phyloP scores from a whole-genome alignment of 2,329 filamentous ascomycete genomes.

The Thielaviopsis ethacetica region DNA sequence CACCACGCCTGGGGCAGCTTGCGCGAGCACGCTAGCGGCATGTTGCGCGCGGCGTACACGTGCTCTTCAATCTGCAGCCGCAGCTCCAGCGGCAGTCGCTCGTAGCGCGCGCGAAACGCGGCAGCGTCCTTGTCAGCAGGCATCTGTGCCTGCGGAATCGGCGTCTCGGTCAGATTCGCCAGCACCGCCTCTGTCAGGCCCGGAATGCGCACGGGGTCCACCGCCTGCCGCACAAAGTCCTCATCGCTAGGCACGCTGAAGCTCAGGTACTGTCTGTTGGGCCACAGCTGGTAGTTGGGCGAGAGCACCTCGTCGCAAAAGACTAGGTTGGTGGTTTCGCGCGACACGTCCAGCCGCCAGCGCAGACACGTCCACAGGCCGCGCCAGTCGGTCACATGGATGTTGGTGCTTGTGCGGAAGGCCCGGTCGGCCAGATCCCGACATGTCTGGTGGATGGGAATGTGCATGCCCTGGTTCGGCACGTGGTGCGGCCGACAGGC shows the following conservation, averaged over 20 bases:
- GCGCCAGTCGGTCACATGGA: background rate
- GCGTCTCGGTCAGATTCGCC: background rate
- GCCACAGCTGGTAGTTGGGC: slow-evolving; percentile 4
- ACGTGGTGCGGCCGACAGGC: background rate
- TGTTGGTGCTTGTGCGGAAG: background rate
- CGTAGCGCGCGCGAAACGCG: background rate
- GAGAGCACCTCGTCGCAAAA: slow-evolving; percentile 1
- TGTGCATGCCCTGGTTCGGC: background rate
- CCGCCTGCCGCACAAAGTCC: background rate
- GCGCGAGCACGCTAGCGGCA: background rate
- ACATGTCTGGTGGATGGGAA: slow-evolving; percentile 5
- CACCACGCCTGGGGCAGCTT: background rate
- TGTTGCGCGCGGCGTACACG: background rate
- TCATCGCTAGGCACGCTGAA: background rate
- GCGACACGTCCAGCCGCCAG: slow-evolving; percentile 2
- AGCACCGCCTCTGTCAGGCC: slow-evolving; percentile 2
- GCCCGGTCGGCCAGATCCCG: background rate
- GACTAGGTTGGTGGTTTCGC: background rate
- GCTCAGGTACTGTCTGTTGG: slow-evolving; percentile 6
- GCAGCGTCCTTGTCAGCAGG: background rate
- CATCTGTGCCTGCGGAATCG: background rate
- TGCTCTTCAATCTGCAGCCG: background rate
- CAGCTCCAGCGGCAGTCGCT: background rate
- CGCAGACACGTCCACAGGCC: background rate
- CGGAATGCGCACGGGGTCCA: background rate